Percentiles rank a stretch among this genome's conserved stretches.
Conservation (phyloP, 2,329 filamentous ascomycete species). For the Phoma sp. region DNA sequence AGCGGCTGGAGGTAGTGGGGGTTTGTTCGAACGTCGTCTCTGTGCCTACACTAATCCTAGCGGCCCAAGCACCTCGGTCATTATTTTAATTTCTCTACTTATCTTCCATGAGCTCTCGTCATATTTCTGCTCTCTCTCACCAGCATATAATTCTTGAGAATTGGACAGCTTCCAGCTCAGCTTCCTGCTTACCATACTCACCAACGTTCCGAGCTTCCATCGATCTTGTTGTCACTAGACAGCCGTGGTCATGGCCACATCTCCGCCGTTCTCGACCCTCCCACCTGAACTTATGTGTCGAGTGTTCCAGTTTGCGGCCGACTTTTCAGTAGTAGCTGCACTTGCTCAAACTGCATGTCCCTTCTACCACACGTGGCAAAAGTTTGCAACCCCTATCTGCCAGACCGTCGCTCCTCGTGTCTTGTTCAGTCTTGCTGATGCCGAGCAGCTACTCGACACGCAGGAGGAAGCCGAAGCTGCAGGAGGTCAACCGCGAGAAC, state of each 20-base stretch:
- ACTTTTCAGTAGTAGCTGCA: conserved; percentile 23
- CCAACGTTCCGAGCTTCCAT: too few species aligned
- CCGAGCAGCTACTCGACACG: neutral
- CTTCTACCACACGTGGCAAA: conserved; percentile 23
- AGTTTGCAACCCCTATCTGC: conserved; percentile 20
- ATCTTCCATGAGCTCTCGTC: too few species aligned
- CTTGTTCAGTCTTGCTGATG: neutral
- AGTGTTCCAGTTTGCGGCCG: conserved; percentile 21
- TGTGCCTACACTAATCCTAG: too few species aligned
- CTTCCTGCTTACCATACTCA: too few species aligned
- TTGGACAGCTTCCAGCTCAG: too few species aligned
- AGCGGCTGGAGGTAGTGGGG: too few species aligned
- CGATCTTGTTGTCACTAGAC: neutral
- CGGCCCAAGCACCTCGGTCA: too few species aligned
- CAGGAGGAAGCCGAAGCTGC: neutral
- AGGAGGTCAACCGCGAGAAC: neutral
- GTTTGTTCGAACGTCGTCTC: too few species aligned
- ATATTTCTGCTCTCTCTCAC: too few species aligned
- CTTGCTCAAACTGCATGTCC: conserved; percentile 24
- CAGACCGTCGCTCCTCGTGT: conserved; percentile 18
- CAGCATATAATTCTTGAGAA: too few species aligned
- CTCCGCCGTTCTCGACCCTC: conserved; percentile 16
- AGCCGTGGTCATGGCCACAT: conserved; percentile 7
- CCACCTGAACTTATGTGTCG: conserved; percentile 26
- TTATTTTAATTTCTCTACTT: too few species aligned